These are phyloP conservation scores for Gossypium ekmanianum DNA, from an alignment of 345 rosid species.

Conservation along the genomic window DNA sequence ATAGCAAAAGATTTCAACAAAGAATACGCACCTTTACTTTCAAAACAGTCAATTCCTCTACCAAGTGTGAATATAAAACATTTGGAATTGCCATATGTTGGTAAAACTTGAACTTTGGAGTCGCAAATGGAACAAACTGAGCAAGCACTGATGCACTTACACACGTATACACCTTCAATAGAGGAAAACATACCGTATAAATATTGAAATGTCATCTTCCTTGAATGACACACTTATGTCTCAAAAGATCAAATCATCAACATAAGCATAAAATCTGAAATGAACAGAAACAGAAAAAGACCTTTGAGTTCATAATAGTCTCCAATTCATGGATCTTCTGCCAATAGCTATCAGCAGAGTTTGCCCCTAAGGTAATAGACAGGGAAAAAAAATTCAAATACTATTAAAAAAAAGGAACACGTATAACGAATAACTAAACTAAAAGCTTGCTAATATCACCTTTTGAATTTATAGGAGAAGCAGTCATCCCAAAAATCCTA, in stretches of 20 bases:
- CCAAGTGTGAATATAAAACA: slow-evolving; percentile 19
- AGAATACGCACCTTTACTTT: slow-evolving; percentile 42
- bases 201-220: too few species aligned
- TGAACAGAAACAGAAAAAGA: slow-evolving; percentile 22
- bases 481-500: slow-evolving; percentile 89
- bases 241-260: background rate
- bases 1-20: background rate
- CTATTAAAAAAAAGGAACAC: slow-evolving; percentile 1
- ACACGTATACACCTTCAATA: slow-evolving; percentile 70
- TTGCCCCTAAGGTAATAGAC: slow-evolving; percentile 35
- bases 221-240: background rate
- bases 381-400: background rate
- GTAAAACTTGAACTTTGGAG: slow-evolving; percentile 52
- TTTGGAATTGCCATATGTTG: slow-evolving; percentile 29
- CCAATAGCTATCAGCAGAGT: slow-evolving; percentile 44
- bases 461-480: slow-evolving; percentile 83
- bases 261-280: background rate
- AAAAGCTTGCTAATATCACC: slow-evolving; percentile 36
- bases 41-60: slow-evolving; percentile 28
- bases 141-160: slow-evolving; percentile 54
- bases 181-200: slow-evolving; percentile 9
- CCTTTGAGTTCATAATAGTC: slow-evolving; percentile 79
- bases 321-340: slow-evolving; percentile 59
- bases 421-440: background rate
- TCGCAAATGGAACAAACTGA: slow-evolving; percentile 57